phyloP scores from a whole-genome alignment of 177 flowering plant genomes.

The Vitis hybrid region DNA sequence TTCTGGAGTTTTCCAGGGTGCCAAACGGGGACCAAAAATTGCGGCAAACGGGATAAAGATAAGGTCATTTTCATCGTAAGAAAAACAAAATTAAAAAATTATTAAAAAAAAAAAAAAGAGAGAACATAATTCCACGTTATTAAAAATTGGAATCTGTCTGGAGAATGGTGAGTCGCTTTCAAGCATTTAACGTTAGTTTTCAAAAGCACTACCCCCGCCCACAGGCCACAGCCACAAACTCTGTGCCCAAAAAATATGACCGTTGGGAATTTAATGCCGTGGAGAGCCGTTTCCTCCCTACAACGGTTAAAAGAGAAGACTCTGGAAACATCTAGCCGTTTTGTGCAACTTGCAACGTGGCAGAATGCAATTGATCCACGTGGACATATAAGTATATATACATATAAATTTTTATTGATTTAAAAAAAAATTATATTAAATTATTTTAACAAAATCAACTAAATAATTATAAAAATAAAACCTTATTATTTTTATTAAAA shows the following conservation, averaged over 20 bases:
- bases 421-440: too few relatives aligned
- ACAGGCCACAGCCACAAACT: background rate
- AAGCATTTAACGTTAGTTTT: too few relatives aligned
- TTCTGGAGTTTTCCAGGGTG: too few relatives aligned
- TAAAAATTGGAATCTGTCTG: background rate
- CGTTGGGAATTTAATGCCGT: conserved; percentile 1
- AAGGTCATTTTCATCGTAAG: too few relatives aligned
- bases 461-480: too few relatives aligned
- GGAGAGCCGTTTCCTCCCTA: background rate
- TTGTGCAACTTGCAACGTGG: background rate
- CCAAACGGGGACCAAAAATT: too few relatives aligned
- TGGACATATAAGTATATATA: background rate
- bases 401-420: too few relatives aligned
- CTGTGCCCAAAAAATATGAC: background rate
- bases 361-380: background rate
- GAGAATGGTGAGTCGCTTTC: background rate
- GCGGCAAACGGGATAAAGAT: too few relatives aligned
- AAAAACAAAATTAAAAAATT: too few relatives aligned
- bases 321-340: conserved; percentile 9
- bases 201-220: background rate
- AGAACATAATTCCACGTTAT: background rate
- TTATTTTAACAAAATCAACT: background rate
- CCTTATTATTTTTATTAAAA: too few relatives aligned
- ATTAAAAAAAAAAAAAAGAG: too few relatives aligned
- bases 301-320: background rate